phyloP scores from a whole-genome alignment of 1,284 basidiomycete species.

The Papiliotrema flavescens region DNA sequence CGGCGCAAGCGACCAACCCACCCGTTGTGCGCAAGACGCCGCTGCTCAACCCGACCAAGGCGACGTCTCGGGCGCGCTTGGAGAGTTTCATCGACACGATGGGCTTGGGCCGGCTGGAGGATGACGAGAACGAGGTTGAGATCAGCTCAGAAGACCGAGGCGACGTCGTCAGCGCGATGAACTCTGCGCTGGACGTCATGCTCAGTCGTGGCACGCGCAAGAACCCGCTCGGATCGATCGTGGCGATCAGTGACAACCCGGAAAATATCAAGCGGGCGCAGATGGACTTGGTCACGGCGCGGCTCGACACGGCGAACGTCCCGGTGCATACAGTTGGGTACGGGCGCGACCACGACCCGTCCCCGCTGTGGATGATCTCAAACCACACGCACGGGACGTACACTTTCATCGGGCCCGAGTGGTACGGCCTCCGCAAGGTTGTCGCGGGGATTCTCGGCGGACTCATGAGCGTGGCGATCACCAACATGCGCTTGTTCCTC shows the following conservation, averaged over 20 bases:
- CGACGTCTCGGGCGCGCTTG: constrained; percentile 65
- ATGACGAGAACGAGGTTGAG: constrained; percentile 62
- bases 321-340: constrained; percentile 97
- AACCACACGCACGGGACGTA: constrained; percentile 97
- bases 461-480: constrained; percentile 84
- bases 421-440: constrained; percentile 85
- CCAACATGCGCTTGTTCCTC: constrained; percentile 87
- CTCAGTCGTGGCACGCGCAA: constrained; percentile 79
- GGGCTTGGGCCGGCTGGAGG: constrained; percentile 46
- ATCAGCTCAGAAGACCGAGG: constrained; percentile 81
- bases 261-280: constrained; percentile 92
- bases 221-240: constrained; percentile 84
- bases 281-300: constrained; percentile 94
- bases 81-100: constrained; percentile 73
- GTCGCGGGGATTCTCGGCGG: constrained; percentile 89
- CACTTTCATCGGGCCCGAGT: constrained; percentile 85
- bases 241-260: constrained; percentile 85
- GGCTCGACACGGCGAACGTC: constrained; percentile 83
- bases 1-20: constrained; percentile 72
- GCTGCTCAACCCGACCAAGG: constrained; percentile 69
- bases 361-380: constrained; percentile 97
- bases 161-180: constrained; percentile 93
- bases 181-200: constrained; percentile 87
- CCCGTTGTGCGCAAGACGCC: constrained; percentile 82
- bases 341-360: constrained; percentile 92